Evolutionary conservation across 2,329 filamentous ascomycete genomes (phyloP).

Genomic region (Seiridium cupressi): DNA sequence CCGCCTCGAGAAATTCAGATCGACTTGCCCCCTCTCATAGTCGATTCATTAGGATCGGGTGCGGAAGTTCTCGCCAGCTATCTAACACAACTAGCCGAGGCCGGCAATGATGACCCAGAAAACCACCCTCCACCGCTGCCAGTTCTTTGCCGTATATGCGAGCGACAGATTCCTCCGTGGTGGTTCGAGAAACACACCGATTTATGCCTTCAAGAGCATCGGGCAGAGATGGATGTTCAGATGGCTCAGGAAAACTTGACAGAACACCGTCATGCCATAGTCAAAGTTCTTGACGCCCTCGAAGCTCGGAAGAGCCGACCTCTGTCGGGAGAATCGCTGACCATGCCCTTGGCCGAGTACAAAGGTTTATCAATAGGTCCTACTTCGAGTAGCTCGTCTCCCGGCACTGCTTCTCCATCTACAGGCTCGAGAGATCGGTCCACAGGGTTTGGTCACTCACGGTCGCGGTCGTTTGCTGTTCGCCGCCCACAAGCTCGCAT

Average conservation of each 20-base stretch:
- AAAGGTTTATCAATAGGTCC: conserved; percentile 83
- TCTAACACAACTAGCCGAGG: conserved; percentile 84
- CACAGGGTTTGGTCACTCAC: conserved; percentile 73
- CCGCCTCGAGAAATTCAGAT: conserved; percentile 91
- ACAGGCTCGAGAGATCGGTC: conserved; percentile 72
- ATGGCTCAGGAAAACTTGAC: conserved; percentile 88
- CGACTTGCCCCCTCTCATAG: conserved; percentile 82
- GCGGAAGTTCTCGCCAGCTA: conserved; percentile 94
- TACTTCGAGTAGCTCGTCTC: conserved; percentile 67
- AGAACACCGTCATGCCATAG: conserved; percentile 91
- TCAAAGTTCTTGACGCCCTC: conserved; percentile 89
- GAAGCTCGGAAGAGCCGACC: conserved; percentile 74
- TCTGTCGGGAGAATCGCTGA: conserved; percentile 50
- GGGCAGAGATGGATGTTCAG: conserved; percentile 96
- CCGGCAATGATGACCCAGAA: conserved; percentile 70
- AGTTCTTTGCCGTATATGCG: conserved; percentile 93
- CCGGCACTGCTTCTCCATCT: conserved; percentile 68
- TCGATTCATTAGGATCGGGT: conserved; percentile 90
- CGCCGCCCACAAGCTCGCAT: conserved; percentile 87
- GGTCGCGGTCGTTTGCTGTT: conserved; percentile 86
- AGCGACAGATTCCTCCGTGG: conserved; percentile 95
- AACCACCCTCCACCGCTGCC: conserved; percentile 78
- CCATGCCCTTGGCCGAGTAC: conserved; percentile 70
- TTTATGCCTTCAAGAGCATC: conserved; percentile 90
- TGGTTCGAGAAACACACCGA: conserved; percentile 99